Percentiles rank a stretch among this genome's conserved stretches.
These are phyloP conservation scores for Neltuma alba DNA, from an alignment of 306 rosid species.

Conservation along the genomic window DNA sequence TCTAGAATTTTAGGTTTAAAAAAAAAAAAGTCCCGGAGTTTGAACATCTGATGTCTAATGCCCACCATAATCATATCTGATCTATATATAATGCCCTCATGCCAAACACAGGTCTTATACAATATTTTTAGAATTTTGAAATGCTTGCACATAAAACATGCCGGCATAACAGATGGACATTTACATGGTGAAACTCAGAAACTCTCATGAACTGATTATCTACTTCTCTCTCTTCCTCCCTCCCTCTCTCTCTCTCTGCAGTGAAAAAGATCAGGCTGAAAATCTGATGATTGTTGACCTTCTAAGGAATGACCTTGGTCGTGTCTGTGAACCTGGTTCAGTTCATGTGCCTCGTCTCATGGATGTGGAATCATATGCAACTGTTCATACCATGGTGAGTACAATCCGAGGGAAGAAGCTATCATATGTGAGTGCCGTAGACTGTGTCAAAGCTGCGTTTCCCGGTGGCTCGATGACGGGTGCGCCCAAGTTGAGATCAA, in stretches of 20 bases:
- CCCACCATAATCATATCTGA: background rate
- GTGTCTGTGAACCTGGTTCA: constrained; percentile 91
- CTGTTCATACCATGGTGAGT: constrained; percentile 98
- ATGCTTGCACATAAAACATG: background rate
- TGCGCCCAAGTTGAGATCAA: constrained; percentile 95
- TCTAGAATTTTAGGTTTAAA: background rate
- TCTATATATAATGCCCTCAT: background rate
- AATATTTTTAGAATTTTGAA: constrained; percentile 3
- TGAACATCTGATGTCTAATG: background rate
- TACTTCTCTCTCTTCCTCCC: constrained; percentile 29
- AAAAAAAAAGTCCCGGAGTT: background rate
- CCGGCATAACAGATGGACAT: constrained; percentile 8
- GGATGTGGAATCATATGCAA: constrained; percentile 92
- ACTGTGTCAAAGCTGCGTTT: constrained; percentile 91
- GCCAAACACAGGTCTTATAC: constrained; percentile 2
- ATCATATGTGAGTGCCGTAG: constrained; percentile 59
- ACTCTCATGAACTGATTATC: constrained; percentile 25
- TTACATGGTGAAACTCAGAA: constrained; percentile 31
- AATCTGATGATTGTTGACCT: constrained; percentile 98
- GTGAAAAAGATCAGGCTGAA: constrained; percentile 97
- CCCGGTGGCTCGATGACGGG: constrained; percentile 99
- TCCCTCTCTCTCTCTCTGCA: constrained; percentile 39
- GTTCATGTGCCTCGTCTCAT: constrained; percentile 91
- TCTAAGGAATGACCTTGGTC: constrained; percentile 96
- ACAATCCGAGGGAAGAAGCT: constrained; percentile 84